These are phyloP conservation scores for Penicillium egyptiacum DNA, from an alignment of 495 filamentous ascomycete species.

Conservation along the genomic window DNA sequence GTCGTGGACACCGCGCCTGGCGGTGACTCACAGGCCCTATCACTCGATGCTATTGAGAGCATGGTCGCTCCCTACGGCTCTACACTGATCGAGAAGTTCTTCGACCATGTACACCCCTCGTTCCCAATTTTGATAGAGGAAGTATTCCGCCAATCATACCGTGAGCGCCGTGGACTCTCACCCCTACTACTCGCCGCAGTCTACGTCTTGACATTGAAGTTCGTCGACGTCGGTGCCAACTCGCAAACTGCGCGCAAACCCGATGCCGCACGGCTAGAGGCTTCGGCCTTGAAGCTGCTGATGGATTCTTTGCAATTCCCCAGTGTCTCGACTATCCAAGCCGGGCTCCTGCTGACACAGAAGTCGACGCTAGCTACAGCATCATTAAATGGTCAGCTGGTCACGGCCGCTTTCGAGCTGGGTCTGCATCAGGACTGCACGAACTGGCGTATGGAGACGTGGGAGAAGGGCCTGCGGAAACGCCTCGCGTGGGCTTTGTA, in stretches of 20 bases:
- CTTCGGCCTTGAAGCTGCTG: conserved; percentile 69
- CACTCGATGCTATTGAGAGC: conserved; percentile 77
- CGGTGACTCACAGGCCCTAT: conserved; percentile 51
- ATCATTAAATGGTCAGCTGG: conserved; percentile 76
- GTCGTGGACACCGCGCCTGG: conserved; percentile 39
- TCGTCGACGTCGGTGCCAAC: conserved; percentile 73
- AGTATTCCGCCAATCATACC: conserved; percentile 83
- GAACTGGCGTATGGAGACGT: conserved; percentile 52
- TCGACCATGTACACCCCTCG: conserved; percentile 80
- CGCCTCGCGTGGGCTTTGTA: conserved; percentile 60
- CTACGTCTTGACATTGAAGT: conserved; percentile 88
- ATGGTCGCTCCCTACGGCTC: conserved; percentile 80
- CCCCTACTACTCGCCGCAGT: conserved; percentile 84
- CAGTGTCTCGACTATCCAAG: conserved; percentile 91
- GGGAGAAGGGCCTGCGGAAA: conserved; percentile 57
- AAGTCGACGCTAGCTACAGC: conserved; percentile 83
- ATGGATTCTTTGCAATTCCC: conserved; percentile 77
- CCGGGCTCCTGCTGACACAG: conserved; percentile 84
- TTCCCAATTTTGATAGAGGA: conserved; percentile 89
- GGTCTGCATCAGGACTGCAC: conserved; percentile 59
- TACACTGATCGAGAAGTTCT: conserved; percentile 82
- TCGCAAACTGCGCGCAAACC: conserved; percentile 65
- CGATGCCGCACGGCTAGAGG: conserved; percentile 73
- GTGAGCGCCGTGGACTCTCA: conserved; percentile 73
- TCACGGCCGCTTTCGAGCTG: conserved; percentile 55